Base-by-base conservation (phyloP, 495 filamentous ascomycete species). In the Penicillium flavigenum region DNA sequence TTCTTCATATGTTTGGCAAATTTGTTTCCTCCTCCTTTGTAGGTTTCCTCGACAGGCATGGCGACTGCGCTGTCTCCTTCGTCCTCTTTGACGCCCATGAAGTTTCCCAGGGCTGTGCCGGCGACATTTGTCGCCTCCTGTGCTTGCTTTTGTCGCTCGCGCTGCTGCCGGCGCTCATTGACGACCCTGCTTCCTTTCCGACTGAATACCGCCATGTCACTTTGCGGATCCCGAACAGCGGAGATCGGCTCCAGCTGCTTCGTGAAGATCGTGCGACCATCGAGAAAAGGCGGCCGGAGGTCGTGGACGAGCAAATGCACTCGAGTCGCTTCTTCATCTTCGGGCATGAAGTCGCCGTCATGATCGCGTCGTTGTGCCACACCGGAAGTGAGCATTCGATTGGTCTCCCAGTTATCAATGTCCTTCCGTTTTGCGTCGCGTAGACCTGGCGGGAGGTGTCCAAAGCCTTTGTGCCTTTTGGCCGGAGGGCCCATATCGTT, bases 201-300 rank as follows among this genome's bases (percentile, higher is more conserved):
- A 76, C 90, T 93, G 62, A 98, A 99, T 14, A 99, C 90, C 9
- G 95, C 95, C 95, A 99, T 96, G 65, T 99, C 95, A 69, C 95
- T 98, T 71, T 98, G 94, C 14, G 91, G 87, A 68, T 99, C 95
- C 14, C 88, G 81, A 12, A 99, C 88, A 9, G 95, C 95, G 5
- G 92, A 91, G 5, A 99, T 88, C 0, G 95, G 95, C 47, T 98
- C 95, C 46, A 98, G 72, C 74, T 99, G 95, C 71, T 96, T 97
- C 2, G 95, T 98, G 70, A 99, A 99, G 34, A 99, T 87, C 50
- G 84, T 96, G 52, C 90, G 84, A 16, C 95, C 95, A 76, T 99
- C 94, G 54, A 99, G 76, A 65, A 99, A 99, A 0, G 95, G 95
- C 12, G 95, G 95, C 57, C 88, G 90, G 3, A 99, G 81, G 67